Evolutionary conservation across 495 filamentous ascomycete genomes (phyloP).

Genomic region (Tuber calosporum): DNA sequence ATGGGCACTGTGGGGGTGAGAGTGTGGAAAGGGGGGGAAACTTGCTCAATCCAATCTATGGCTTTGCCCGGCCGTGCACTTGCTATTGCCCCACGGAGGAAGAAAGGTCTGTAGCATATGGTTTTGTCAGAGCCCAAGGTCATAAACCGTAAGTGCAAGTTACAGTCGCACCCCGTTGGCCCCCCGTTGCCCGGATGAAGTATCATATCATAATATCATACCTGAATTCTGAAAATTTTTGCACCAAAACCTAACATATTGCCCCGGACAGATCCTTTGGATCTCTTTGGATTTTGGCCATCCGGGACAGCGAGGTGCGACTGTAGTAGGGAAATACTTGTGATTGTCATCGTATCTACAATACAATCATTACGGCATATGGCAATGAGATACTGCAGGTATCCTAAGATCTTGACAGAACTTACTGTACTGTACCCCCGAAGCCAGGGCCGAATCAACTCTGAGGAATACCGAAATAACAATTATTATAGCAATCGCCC

Average conservation of each 20-base stretch:
- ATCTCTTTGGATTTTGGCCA: no score
- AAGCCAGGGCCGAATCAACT: background rate
- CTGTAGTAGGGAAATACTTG: background rate
- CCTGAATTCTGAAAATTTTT: no score
- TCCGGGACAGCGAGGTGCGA: no score
- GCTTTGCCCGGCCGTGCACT: background rate
- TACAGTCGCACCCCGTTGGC: no score
- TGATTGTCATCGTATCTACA: background rate
- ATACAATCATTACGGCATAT: background rate
- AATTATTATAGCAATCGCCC: background rate
- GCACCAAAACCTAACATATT: no score
- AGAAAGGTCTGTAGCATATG: background rate
- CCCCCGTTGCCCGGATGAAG: no score
- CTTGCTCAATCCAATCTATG: constrained; percentile 28
- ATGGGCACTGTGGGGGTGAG: constrained; percentile 13
- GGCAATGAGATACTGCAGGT: background rate
- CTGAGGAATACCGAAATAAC: background rate
- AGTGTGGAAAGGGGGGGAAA: constrained; percentile 21
- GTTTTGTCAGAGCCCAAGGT: constrained; percentile 3
- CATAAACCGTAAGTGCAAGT: background rate
- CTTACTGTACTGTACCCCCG: background rate
- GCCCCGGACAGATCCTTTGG: no score
- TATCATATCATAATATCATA: no score
- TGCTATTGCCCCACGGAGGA: constrained; percentile 3
- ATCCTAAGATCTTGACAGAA: background rate